Percentiles rank a stretch among this genome's conserved stretches.
phyloP scores from a whole-genome alignment of 2,329 filamentous ascomycete genomes.

The Botrytis pseudocinerea region DNA sequence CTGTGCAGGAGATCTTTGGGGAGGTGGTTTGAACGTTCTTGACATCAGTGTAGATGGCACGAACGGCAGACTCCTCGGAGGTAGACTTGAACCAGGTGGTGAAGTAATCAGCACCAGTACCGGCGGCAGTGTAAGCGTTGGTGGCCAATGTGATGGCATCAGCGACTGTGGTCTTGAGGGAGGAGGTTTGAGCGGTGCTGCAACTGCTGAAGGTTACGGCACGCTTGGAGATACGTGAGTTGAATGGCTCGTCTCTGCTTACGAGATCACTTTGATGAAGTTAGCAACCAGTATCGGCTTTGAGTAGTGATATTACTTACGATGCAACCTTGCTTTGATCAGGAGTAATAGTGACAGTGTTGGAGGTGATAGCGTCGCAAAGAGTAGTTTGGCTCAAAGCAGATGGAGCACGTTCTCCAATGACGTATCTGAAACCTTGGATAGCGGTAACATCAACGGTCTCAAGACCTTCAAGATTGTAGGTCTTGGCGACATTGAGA shows the following conservation, averaged over 20 bases:
- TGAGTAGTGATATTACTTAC: conserved; percentile 25
- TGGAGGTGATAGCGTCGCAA: conserved; percentile 28
- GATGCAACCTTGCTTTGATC: conserved; percentile 30
- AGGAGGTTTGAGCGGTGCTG: conserved; percentile 27
- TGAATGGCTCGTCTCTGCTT: conserved; percentile 21
- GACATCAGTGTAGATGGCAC: conserved; percentile 32
- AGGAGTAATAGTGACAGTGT: conserved; percentile 31
- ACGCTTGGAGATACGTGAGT: conserved; percentile 33
- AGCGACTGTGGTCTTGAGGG: conserved; percentile 29
- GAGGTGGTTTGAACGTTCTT: conserved; percentile 31
- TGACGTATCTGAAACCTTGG: conserved; percentile 34
- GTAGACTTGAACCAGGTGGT: conserved; percentile 35
- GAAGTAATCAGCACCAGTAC: conserved; percentile 29
- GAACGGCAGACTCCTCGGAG: conserved; percentile 28
- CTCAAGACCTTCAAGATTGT: conserved; percentile 30
- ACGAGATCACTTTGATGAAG: conserved; percentile 27
- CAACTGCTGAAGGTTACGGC: conserved; percentile 31
- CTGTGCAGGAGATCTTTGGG: conserved; percentile 32
- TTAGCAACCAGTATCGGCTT: background rate
- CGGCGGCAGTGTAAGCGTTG: conserved; percentile 33
- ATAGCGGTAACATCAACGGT: conserved; percentile 31
- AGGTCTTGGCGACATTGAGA: conserved; percentile 34
- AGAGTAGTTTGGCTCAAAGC: conserved; percentile 21
- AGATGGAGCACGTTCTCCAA: conserved; percentile 27
- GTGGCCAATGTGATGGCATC: conserved; percentile 31